Base-by-base conservation (phyloP, 441 rosid genomes). In the Syzygium malaccense region DNA sequence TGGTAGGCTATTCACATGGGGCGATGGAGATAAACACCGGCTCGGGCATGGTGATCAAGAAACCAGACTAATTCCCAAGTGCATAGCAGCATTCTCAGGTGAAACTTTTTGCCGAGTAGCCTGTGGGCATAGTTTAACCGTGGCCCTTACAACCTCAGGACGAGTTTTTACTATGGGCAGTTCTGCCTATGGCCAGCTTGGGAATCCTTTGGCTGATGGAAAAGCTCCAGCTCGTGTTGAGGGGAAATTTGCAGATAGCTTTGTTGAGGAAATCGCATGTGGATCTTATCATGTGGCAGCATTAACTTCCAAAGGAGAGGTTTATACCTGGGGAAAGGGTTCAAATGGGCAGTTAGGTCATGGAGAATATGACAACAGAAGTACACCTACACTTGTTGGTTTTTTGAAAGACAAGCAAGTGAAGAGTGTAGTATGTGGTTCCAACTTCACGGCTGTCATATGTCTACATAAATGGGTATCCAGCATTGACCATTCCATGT, bases 261-360 rank as follows among this genome's bases (percentile, higher is more conserved):
- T 85, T 54, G 87, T 88, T 7, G 87, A 88, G 83, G 89, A 88
- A 60, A 88, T 88, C 14, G 37, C 89, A 51, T 88, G 87, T 85
- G 89, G 89, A 53, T 85, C 89, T 41, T 84, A 88, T 85, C 89
- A 88, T 53, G 87, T 88, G 53, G 89, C 89, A 88, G 89, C 87
- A 9, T 84, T 88, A 26, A 88, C 87, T 25, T 88, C 89, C 33
- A 84, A 51, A 58, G 85, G 80, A 48, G 87, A 64, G 89, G 85
- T 88, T 88, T 88, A 83, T 55, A 88, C 89, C 7, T 88, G 89
- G 89, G 89, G 89, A 28, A 88, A 85, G 86, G 89, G 89, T 30
- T 84, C 89, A 49, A 88, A 88, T 60, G 89, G 89, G 60, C 89
- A 88, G 68, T 64, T 88, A 88, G 89, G 89, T 25, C 89, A 88